A percentile compares a stretch with the other conserved stretches of the same genome.
Evolutionary conservation across 345 rosid species (phyloP).

Genomic region (Pistacia integerrima): DNA sequence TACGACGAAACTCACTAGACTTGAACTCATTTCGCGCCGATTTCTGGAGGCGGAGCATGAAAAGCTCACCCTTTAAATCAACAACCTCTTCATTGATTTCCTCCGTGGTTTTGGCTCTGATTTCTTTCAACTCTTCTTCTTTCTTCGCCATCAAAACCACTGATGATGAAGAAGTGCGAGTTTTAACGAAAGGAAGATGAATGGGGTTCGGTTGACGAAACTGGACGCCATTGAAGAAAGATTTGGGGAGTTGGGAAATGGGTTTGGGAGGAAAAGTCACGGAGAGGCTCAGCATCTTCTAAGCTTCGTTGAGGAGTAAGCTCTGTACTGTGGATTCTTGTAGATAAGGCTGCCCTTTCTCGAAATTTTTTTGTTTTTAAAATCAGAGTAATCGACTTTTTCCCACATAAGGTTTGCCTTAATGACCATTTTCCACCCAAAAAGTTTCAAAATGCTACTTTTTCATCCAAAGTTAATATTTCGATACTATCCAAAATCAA

Average conservation of each 20-base stretch:
- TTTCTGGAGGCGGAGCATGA: conserved; percentile 86
- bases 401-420: no score
- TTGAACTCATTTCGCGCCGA: conserved; percentile 88
- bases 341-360: no score
- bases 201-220: conserved; percentile 40
- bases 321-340: no score
- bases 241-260: conserved; percentile 28
- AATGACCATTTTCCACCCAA: no score
- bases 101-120: conserved; percentile 66
- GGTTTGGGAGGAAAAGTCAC: conserved; percentile 40
- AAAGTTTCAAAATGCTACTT: no score
- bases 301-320: background rate
- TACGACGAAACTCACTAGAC: conserved; percentile 81
- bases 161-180: conserved; percentile 21
- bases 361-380: no score
- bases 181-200: conserved; percentile 21
- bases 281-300: conserved; percentile 62
- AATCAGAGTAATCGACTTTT: no score
- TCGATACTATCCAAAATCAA: no score
- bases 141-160: conserved; percentile 85
- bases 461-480: no score
- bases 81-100: conserved; percentile 82
- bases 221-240: conserved; percentile 56
- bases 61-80: conserved; percentile 91
- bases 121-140: conserved; percentile 76